Evolutionary conservation across 2,329 filamentous ascomycete species (phyloP), one percentile per base, ranked within the genome.

Genomic region (Juglanconis oblonga): DNA sequence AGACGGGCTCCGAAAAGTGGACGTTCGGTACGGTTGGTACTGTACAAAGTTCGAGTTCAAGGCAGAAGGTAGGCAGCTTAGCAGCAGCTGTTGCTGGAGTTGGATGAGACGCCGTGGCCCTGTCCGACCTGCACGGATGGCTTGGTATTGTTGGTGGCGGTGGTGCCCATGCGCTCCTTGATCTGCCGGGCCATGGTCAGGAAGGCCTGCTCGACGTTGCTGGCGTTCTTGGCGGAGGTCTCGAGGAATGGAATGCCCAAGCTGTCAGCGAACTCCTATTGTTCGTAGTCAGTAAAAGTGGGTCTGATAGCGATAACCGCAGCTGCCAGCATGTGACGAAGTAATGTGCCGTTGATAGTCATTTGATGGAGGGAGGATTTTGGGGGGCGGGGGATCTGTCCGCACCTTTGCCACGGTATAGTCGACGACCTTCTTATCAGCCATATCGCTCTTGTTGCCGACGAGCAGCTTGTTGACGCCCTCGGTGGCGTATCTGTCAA

Each of bases 371-470:
- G 32, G 50, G 48, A 33, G 50, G 57, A 24, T 24, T 24, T 24
- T 24, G 17, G 57, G 55, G n/a, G 24, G 45, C 7, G 35, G 54
- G 36, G 47, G 45, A n/a, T 56, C 7, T 7, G 35, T 32, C 66
- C 84, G 63, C 82, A 97, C 95, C 91, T 99, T 99, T 70, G 95
- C 95, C 69, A 98, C 95, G 66, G 92, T 96, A 86, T 99, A 99
- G 79, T 99, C 95, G 64, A 99, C 95, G 45, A 98, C 95, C 85
- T 98, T 99, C 90, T 99, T 99, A 81, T 99, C 95, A 62, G 94
- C 88, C 92, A 99, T 98, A 90, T 99, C 95, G 80, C 92, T 97
- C 90, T 99, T 99, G 90, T 99, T 99, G 74, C 95, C 95, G 65
- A 99, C 94, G 64, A 99, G 88, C 67, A 99, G 86, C 86, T 99